A percentile compares a stretch with the other conserved stretches of the same genome.
Conservation (phyloP, 1,139 yeast species). For the Meyerozyma athensensis region DNA sequence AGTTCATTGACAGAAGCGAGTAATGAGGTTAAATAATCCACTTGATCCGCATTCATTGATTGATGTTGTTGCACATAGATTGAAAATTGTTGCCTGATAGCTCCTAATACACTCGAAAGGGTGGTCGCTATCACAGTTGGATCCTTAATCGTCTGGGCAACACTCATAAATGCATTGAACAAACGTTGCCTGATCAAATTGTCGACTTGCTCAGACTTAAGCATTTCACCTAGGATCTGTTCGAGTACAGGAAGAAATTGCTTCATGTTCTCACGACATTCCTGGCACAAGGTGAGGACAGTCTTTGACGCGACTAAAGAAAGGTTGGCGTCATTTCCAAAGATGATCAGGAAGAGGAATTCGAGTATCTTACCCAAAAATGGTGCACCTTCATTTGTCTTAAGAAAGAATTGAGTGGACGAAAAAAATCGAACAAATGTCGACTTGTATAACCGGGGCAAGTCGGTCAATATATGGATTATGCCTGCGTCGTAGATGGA, state of each 20-base stretch:
- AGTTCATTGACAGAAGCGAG: slow-evolving; percentile 60
- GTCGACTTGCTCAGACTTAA: slow-evolving; percentile 42
- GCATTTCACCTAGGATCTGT: slow-evolving; percentile 46
- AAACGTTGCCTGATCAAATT: slow-evolving; percentile 56
- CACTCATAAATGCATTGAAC: slow-evolving; percentile 56
- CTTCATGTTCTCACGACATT: slow-evolving; percentile 46
- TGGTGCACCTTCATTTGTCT: slow-evolving; percentile 27
- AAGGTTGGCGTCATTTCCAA: slow-evolving; percentile 17
- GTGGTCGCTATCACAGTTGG: slow-evolving; percentile 22
- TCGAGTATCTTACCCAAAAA: slow-evolving; percentile 49
- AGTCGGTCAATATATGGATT: slow-evolving; percentile 17
- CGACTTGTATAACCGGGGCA: slow-evolving; percentile 20
- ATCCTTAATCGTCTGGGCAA: slow-evolving; percentile 48
- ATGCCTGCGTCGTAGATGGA: slow-evolving; percentile 23
- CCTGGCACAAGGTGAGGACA: slow-evolving; percentile 56
- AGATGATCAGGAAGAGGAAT: slow-evolving; percentile 34
- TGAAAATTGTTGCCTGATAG: slow-evolving; percentile 15
- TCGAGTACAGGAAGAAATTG: slow-evolving; percentile 51
- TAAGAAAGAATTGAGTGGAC: slow-evolving; percentile 51
- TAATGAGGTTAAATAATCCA: slow-evolving; percentile 49
- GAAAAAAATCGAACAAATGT: slow-evolving; percentile 52
- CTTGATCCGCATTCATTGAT: slow-evolving; percentile 11
- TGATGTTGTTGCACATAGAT: slow-evolving; percentile 9
- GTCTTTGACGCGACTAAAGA: slow-evolving; percentile 52
- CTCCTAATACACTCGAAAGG: slow-evolving; percentile 17